A percentile compares a stretch with the other conserved stretches of the same genome.
Conservation (phyloP, 129 eudicot species). For the Helianthus annuus region DNA sequence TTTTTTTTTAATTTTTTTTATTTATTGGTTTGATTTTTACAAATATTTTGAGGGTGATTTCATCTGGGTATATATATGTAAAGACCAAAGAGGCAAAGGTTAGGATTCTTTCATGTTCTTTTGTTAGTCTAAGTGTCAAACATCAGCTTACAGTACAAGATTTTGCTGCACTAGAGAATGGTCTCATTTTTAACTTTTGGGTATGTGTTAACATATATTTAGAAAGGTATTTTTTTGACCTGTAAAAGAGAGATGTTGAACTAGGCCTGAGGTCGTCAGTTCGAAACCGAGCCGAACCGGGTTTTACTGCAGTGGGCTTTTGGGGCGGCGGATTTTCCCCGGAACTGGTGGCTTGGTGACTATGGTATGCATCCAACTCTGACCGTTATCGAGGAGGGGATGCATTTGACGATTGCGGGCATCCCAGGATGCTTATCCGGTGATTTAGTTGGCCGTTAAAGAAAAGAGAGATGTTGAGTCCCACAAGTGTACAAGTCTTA, state of each 20-base stretch:
- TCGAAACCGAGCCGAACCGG: no score
- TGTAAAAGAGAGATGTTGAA: slow-evolving; percentile 6
- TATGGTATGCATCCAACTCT: no score
- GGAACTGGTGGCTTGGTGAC: no score
- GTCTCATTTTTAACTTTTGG: not conserved
- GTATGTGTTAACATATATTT: not conserved
- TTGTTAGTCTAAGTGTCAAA: no score
- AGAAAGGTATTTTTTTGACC: slow-evolving; percentile 5
- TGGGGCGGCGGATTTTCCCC: no score
- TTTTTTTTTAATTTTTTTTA: slow-evolving; percentile 19
- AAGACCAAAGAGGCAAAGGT: slow-evolving; percentile 27
- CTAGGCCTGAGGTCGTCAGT: no score
- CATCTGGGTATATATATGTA: slow-evolving; percentile 30
- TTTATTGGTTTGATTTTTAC: slow-evolving; percentile 15
- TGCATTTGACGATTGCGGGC: no score
- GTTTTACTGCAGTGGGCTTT: no score
- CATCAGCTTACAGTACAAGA: no score
- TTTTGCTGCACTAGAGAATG: slow-evolving; percentile 21
- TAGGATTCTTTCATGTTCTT: slow-evolving; percentile 11
- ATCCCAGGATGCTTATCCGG: no score
- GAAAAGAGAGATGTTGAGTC: not conserved
- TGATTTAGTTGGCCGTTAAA: no score
- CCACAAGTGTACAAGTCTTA: slow-evolving; percentile 14
- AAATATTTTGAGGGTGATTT: slow-evolving; percentile 23
- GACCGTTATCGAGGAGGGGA: no score